Percentiles rank a stretch among this genome's conserved stretches.
Evolutionary conservation across 768 basidiomycete genomes (phyloP).

Genomic region (Crucibulum laeve): DNA sequence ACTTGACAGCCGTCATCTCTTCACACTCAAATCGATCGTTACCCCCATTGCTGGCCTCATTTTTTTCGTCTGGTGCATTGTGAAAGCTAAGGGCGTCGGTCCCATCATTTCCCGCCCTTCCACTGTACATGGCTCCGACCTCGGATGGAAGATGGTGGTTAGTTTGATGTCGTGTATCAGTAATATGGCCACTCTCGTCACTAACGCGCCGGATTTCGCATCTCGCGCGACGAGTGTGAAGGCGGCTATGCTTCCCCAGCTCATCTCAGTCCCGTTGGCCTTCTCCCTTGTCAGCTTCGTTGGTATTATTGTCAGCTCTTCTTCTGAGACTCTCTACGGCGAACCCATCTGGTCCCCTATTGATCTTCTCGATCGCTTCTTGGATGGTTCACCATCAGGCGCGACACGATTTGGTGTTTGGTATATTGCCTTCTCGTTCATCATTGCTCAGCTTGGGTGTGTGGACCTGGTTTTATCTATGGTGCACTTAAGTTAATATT

Average conservation of each 20-base stretch:
- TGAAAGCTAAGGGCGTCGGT: constrained; percentile 73
- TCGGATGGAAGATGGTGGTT: constrained; percentile 74
- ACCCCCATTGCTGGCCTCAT: constrained; percentile 65
- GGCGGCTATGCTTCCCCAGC: constrained; percentile 61
- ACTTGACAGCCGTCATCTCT: constrained; percentile 59
- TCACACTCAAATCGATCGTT: constrained; percentile 73
- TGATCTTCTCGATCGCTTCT: constrained; percentile 62
- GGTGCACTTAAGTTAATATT: not conserved
- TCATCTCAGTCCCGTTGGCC: constrained; percentile 66
- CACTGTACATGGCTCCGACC: constrained; percentile 57
- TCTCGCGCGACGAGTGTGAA: constrained; percentile 53
- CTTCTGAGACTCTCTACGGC: constrained; percentile 71
- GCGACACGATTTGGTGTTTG: constrained; percentile 73
- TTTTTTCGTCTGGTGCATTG: constrained; percentile 77
- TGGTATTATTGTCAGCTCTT: constrained; percentile 79
- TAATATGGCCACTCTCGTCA: constrained; percentile 74
- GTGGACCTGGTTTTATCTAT: too few species aligned
- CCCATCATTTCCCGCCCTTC: constrained; percentile 67
- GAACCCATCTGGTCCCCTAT: constrained; percentile 79
- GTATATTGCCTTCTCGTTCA: constrained; percentile 77
- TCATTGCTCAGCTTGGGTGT: constrained; percentile 61
- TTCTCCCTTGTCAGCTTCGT: constrained; percentile 76
- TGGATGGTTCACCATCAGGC: constrained; percentile 57
- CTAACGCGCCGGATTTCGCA: constrained; percentile 76
- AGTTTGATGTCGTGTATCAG: constrained; percentile 75